These are phyloP conservation scores for Cyamopsis tetragonoloba DNA, from an alignment of 306 rosid species.

Conservation along the genomic window DNA sequence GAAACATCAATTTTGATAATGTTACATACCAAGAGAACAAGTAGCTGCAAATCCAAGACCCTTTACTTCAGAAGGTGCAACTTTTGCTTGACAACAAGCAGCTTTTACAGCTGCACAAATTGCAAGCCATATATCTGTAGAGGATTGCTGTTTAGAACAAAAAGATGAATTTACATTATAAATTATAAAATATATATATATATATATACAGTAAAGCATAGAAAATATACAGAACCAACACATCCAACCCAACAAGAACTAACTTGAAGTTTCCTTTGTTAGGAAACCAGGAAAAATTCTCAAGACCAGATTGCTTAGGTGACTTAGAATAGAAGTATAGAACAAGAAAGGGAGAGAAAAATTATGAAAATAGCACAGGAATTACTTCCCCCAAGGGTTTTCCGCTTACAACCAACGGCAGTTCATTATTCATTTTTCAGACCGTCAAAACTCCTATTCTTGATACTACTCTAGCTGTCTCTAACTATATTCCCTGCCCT, in stretches of 20 bases:
- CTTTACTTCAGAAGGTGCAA: slow-evolving; percentile 64
- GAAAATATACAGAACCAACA: slow-evolving; percentile 6
- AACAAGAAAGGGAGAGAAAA: too few relatives aligned
- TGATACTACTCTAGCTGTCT: neutral
- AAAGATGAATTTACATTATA: slow-evolving; percentile 26
- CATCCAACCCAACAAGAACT: slow-evolving; percentile 13
- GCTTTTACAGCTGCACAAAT: slow-evolving; percentile 84
- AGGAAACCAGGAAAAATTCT: too few relatives aligned
- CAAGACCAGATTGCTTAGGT: too few relatives aligned
- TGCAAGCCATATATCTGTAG: slow-evolving; percentile 98
- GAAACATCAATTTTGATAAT: neutral
- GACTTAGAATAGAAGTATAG: too few relatives aligned
- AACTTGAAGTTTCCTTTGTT: neutral
- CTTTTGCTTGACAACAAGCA: slow-evolving; percentile 69
- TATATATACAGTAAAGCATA: neutral
- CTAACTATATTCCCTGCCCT: neutral
- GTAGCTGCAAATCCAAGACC: slow-evolving; percentile 94
- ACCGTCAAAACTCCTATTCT: too few relatives aligned
- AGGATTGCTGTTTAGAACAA: slow-evolving; percentile 79
- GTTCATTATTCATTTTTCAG: too few relatives aligned
- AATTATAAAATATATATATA: slow-evolving; percentile 9
- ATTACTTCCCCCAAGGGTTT: too few relatives aligned
- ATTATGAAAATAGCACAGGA: too few relatives aligned
- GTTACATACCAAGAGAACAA: slow-evolving; percentile 81
- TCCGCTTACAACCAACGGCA: too few relatives aligned